A percentile compares a stretch with the other conserved stretches of the same genome.
Conservation (phyloP, 225 moss, liverwort and hornwort species). For the Climacium dendroides region DNA sequence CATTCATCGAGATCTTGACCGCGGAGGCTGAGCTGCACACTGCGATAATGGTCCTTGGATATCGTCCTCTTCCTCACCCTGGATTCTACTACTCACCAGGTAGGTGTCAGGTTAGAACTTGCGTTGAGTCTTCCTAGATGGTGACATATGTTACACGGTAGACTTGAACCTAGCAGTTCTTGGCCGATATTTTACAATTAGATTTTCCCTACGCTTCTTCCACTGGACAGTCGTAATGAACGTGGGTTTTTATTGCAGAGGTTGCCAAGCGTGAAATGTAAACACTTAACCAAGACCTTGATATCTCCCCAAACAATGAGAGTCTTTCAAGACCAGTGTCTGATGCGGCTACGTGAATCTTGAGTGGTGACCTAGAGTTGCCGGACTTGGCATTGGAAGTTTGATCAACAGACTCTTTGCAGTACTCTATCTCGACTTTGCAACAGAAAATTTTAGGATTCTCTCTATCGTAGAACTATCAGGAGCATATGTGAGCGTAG, state of each 20-base stretch:
- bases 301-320: background rate
- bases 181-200: background rate
- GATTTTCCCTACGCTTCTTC: background rate
- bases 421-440: background rate
- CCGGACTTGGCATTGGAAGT: background rate
- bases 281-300: background rate
- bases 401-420: background rate
- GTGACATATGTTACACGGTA: background rate
- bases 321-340: background rate
- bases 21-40: background rate
- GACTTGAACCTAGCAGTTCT: background rate
- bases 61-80: background rate
- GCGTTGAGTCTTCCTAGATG: background rate
- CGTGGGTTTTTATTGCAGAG: background rate
- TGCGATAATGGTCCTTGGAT: background rate
- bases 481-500: background rate
- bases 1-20: background rate
- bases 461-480: background rate
- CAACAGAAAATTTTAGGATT: background rate
- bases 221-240: background rate
- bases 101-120: background rate
- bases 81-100: background rate
- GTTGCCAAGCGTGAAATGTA: background rate
- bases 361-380: background rate
- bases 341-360: constrained; percentile 2